A percentile compares a stretch with the other conserved stretches of the same genome.
These are phyloP conservation scores for Aegilops sharonensis DNA, from an alignment of 176 grass and related monocot genomes.

Conservation along the genomic window DNA sequence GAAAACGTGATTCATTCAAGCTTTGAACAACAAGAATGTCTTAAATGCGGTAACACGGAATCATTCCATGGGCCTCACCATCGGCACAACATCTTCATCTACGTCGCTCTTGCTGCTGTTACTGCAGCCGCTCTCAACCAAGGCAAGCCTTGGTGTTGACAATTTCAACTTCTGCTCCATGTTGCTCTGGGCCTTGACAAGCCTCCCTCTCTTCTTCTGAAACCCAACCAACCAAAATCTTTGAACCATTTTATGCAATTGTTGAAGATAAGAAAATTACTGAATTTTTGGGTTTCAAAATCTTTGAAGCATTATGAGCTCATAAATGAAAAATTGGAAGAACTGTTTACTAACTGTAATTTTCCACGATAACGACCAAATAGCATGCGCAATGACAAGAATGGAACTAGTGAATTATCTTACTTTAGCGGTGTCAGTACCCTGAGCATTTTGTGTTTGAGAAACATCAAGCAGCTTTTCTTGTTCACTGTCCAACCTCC, in stretches of 20 bases:
- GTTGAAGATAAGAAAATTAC: background rate
- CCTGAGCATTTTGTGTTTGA: constrained; percentile 6
- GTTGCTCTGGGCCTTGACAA: background rate
- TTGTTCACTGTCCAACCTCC: background rate
- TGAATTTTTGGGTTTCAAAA: background rate
- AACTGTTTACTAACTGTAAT: background rate
- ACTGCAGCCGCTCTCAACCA: background rate
- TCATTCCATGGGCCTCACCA: background rate
- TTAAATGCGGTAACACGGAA: background rate
- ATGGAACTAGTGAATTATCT: background rate
- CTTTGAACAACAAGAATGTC: background rate
- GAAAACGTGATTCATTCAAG: background rate
- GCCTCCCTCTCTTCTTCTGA: constrained; percentile 15
- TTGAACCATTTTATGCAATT: background rate
- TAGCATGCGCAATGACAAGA: background rate
- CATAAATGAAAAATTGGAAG: background rate
- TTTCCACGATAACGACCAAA: background rate
- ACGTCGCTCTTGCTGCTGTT: background rate
- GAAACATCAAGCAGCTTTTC: constrained; percentile 3
- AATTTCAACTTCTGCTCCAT: background rate
- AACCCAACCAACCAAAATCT: background rate
- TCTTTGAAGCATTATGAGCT: background rate
- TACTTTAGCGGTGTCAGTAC: constrained; percentile 8
- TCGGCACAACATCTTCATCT: background rate
- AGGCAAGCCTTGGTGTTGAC: background rate